These are phyloP conservation scores for Neurospora sp. DNA, from an alignment of 495 filamentous ascomycete genomes.

Conservation along the genomic window DNA sequence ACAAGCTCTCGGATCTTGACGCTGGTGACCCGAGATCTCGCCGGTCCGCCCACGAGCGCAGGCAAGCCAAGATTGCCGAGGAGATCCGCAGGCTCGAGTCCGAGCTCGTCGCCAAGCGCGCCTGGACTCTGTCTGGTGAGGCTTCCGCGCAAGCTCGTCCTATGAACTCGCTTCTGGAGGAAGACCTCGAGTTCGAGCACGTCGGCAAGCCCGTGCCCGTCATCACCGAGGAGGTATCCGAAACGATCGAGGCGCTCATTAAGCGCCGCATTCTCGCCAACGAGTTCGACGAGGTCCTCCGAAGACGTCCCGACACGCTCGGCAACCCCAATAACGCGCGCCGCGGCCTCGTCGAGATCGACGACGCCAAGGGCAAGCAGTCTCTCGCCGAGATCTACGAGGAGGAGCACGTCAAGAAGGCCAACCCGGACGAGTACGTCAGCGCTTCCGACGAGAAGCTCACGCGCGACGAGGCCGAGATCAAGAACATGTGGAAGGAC, in stretches of 20 bases:
- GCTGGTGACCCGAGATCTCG: constrained; percentile 45
- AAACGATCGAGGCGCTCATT: constrained; percentile 87
- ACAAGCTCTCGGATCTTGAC: constrained; percentile 46
- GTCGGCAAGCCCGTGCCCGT: constrained; percentile 93
- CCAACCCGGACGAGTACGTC: constrained; percentile 69
- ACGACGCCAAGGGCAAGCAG: constrained; percentile 78
- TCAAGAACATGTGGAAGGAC: constrained; percentile 74
- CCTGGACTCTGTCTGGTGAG: constrained; percentile 88
- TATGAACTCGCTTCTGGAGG: constrained; percentile 83
- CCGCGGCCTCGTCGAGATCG: constrained; percentile 66
- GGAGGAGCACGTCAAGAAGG: constrained; percentile 70
- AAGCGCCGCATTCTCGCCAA: constrained; percentile 84
- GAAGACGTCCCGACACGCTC: constrained; percentile 64
- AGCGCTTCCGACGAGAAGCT: constrained; percentile 74
- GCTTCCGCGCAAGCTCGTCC: constrained; percentile 74
- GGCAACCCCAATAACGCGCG: constrained; percentile 43
- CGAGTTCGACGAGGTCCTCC: constrained; percentile 88
- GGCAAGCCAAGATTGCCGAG: constrained; percentile 72
- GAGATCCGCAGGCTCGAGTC: constrained; percentile 87
- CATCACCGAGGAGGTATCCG: constrained; percentile 85
- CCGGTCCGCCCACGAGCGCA: constrained; percentile 74
- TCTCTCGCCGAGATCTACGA: constrained; percentile 91
- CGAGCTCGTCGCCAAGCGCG: constrained; percentile 78
- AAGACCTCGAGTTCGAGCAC: constrained; percentile 92
- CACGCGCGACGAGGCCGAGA: constrained; percentile 73